Evolutionary conservation across 305 asterid genomes (phyloP), one percentile per base, ranked within the genome.

Genomic region (Fraxinus xanthoxyloides): DNA sequence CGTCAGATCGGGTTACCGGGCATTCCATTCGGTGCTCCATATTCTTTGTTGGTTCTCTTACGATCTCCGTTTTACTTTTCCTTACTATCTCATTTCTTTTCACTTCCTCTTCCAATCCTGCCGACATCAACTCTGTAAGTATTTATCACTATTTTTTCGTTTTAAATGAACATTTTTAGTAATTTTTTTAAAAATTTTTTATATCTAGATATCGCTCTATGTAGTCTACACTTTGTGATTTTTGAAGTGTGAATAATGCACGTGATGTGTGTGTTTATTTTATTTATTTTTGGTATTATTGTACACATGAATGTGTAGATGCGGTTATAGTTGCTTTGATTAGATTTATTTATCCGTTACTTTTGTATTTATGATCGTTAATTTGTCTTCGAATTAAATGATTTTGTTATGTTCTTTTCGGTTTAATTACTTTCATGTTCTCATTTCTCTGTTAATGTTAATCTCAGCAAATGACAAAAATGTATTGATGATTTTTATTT

Each of bases 61-160:
- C 87, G 56, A 32, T 89, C 82, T 83, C 87, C 48, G 84, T 88
- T 79, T 75, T 89, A 30, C 75, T 90, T 76, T 80, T 89, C 79
- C 75, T 90, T 51, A 13, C 89, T 15, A 65, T 79, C 67, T 87
- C 91, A 35, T 73, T 88, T 76, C 83, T 90, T 80, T 83, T 82
- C 81, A 51, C 90, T 30, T 77, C 91, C 51, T 81, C 91, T 31
- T 84, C 92, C 63, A 75, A 74, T 80, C 85, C 90, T 9, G 80
- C 90, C 83, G 91, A 90, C 87, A 91, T 83, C 81, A 26, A 82
- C 79, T 76, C 72, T 59, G 96, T 94, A 75, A 84, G 95, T 83
- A 10, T 61, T 35, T 77, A 8, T 73, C 59, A 51, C 24, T 51
- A 51, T 51, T 51, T 17, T 5, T 46, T 40, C 79, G 5, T 17